Evolutionary conservation across 202 grass and related monocot species (phyloP).

Genomic region (Carex arenaria): DNA sequence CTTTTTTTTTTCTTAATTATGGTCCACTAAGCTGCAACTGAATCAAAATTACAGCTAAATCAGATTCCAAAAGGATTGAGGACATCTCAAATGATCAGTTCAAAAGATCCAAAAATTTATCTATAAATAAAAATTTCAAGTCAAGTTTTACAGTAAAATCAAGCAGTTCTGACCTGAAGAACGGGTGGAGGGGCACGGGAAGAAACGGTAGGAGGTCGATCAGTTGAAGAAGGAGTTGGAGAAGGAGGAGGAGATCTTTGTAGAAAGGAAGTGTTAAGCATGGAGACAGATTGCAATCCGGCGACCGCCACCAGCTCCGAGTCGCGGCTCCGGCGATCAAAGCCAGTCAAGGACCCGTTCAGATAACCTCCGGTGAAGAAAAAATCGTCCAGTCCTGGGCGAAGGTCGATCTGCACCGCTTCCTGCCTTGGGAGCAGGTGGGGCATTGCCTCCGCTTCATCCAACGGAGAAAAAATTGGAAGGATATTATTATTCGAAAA

Average conservation of each 20-base stretch:
- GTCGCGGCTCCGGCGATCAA: conserved; percentile 34
- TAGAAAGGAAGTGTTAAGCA: conserved; percentile 35
- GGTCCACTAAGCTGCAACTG: background rate
- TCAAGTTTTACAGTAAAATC: background rate
- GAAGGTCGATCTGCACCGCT: conserved; percentile 18
- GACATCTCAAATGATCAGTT: background rate
- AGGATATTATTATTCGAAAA: background rate
- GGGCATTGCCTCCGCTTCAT: conserved; percentile 14
- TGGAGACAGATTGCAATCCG: conserved; percentile 42
- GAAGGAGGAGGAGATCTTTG: conserved; percentile 28
- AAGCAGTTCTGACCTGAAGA: conserved; percentile 29
- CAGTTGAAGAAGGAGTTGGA: background rate
- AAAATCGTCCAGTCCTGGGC: conserved; percentile 21
- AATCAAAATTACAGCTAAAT: background rate
- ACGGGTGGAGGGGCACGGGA: conserved; percentile 17
- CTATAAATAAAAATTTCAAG: background rate
- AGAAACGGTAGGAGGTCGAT: conserved; percentile 11
- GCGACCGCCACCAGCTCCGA: conserved; percentile 37
- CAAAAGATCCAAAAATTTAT: background rate
- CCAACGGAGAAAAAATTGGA: background rate
- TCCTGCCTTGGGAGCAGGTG: conserved; percentile 17
- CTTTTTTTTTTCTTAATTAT: background rate
- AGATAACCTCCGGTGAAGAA: conserved; percentile 19
- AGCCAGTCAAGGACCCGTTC: conserved; percentile 19
- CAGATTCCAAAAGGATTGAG: background rate